Base-by-base conservation (phyloP, 192 early-diverging fungal genomes). In the Entomortierella parvispora region DNA sequence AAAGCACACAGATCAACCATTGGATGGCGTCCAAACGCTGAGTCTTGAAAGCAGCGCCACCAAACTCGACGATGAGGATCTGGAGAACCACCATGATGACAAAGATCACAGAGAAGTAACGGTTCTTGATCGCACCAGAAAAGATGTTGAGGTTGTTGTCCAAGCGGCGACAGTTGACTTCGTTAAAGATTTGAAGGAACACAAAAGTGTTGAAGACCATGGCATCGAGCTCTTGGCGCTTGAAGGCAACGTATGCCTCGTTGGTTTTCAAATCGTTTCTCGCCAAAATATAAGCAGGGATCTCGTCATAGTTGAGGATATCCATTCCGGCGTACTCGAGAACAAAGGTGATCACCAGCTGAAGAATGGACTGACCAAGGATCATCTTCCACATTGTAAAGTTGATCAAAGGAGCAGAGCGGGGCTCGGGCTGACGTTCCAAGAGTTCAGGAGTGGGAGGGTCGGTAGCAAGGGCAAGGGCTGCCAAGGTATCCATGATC, bases 401-500 rank as follows among this genome's bases (percentile, higher is more conserved):
- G 12, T 85, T 90, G 67, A 99, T 95, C 49, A 99, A 75, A 15
- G 94, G 88, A 47, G 93, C 91, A 31, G 82, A 83, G 33, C 90
- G 84, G 58, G 90, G 82, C 58, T 96, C 91, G n/a, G 97, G 96
- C 22, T 89, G 87, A 45, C 96, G 90, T 20, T 96, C 84, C 34
- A 99, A 85, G 50, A 99, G 80, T 22, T 90, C 92, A 18, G 81
- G 81, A 1, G 91, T 92, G 7, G 97, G 96, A 28, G 91, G 90
- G 62, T 99, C 97, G 15, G 97, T 97, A 10, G 97, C 96, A 54
- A 97, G 87, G 5, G 96, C 97, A 33, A 99, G 89, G 18, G 97
- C 95, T 15, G 97, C 97, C 79, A 99, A 88, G 5, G 96, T 95
- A 86, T 99, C 97, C 97, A 99, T 99, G 63, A 99, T 98, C 72